These are phyloP conservation scores for Umbellularia californica DNA, from an alignment of 164 flowering plant genomes.

Conservation along the genomic window DNA sequence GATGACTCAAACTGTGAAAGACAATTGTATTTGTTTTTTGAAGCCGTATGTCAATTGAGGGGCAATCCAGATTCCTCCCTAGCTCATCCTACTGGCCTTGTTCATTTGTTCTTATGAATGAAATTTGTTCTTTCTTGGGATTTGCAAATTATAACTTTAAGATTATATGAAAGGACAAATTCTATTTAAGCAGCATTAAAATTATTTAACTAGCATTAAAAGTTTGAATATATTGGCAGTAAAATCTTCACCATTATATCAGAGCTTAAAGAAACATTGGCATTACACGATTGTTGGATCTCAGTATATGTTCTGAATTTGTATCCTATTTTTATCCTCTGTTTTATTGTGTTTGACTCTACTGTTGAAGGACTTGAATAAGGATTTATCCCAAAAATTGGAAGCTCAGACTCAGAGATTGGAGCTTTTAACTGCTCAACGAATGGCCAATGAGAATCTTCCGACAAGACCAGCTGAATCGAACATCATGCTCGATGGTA, in stretches of 20 bases:
- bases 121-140: no score
- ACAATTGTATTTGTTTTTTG: no score
- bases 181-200: background rate
- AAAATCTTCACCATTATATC: background rate
- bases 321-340: background rate
- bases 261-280: background rate
- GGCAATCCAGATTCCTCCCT: no score
- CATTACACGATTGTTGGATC: background rate
- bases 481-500: constrained; percentile 29
- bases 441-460: constrained; percentile 55
- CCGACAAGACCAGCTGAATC: constrained; percentile 39
- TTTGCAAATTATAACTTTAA: background rate
- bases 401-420: constrained; percentile 90
- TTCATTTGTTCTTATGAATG: no score
- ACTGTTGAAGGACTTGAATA: constrained; percentile 69
- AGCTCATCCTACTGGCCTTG: no score
- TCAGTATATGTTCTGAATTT: background rate
- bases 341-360: background rate
- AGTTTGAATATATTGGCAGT: background rate
- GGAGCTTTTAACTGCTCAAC: constrained; percentile 88
- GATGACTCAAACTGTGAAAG: no score
- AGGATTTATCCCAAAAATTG: constrained; percentile 77
- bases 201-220: background rate
- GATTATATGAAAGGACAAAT: background rate
- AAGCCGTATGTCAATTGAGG: no score